Base-by-base conservation (phyloP, 2,329 filamentous ascomycete species). In the Dactylellina parvicollis region DNA sequence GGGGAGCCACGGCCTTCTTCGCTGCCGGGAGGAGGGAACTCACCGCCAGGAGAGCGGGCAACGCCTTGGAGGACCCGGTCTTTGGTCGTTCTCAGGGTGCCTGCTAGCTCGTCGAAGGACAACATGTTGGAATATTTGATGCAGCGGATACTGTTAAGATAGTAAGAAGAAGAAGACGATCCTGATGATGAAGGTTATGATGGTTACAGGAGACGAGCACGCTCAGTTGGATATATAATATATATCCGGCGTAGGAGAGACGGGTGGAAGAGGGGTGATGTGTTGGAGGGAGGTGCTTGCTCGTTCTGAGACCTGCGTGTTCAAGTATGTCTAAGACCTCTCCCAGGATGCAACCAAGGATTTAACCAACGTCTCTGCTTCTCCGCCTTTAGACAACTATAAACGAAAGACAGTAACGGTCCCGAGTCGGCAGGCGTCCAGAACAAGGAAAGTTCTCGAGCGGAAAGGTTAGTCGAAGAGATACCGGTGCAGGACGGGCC, bases 11-110 rank as follows among this genome's bases (percentile, higher is more conserved):
- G 4, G 32, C 40, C 49, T 28, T 52, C 66, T 28, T 50, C 42
- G 28, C 16, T 56, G 40, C 16, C 42, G 44, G 66, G 56, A 52
- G 46, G 44, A 24, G 32, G 57, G 42, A 40, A 71, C 66, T 71
- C 66, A 71, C 66, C 57, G 44, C 57, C 50, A 47, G 66, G 57
- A 56, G 66, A 71, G 38, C 66, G 57, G n/a, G 65, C 47, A 44
- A 49, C 57, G 59, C 66, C 66, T 50, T 71, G 66, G 18, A 71
- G 66, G 24, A 71, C 66, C n/a, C 66, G 56, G 42, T 71, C 66
- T 26, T 71, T 71, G 18, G 66, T 71, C 34, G 66, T 64, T 34
- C 66, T 61, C 30, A 71, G 42, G 3, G 66, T 71, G 12, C 66
- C 66, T 34, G 66, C 66, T 57, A 71, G 50, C 26, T 71, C 66